Percentiles rank a stretch among this genome's conserved stretches.
Evolutionary conservation across 2,329 filamentous ascomycete genomes (phyloP).

Genomic region (Aspergillus pseudonomiae): DNA sequence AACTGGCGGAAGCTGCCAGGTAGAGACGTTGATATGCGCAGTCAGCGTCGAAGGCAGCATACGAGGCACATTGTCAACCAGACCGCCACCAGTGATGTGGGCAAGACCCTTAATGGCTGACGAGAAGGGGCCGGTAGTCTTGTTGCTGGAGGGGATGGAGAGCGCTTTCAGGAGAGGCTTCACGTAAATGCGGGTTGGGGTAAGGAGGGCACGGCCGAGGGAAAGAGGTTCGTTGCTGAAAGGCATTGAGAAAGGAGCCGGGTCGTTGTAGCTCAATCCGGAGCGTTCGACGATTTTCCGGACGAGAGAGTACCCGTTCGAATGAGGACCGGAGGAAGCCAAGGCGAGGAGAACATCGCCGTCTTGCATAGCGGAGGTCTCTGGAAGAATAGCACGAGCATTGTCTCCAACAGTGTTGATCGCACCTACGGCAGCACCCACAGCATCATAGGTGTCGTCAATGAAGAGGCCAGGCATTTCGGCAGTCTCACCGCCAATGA

Average conservation of each 20-base stretch:
- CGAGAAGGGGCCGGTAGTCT: conserved; percentile 45
- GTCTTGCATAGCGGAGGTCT: conserved; percentile 71
- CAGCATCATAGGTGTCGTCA: conserved; percentile 87
- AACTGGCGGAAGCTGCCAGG: conserved; percentile 76
- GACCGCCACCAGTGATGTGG: conserved; percentile 93
- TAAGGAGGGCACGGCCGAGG: conserved; percentile 77
- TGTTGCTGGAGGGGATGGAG: conserved; percentile 27
- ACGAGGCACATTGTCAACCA: conserved; percentile 90
- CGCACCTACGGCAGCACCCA: conserved; percentile 85
- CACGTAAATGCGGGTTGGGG: conserved; percentile 93
- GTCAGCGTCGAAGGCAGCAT: conserved; percentile 81
- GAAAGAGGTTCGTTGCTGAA: conserved; percentile 65
- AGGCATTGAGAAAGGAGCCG: conserved; percentile 72
- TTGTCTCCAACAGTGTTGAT: conserved; percentile 60
- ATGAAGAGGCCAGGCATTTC: conserved; percentile 98
- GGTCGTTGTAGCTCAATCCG: conserved; percentile 70
- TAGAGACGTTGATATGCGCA: conserved; percentile 75
- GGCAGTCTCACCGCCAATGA: conserved; percentile 96
- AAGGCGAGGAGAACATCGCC: conserved; percentile 88
- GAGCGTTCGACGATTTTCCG: conserved; percentile 80
- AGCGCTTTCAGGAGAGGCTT: conserved; percentile 73
- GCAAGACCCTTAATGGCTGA: conserved; percentile 83
- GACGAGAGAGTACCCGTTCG: conserved; percentile 96
- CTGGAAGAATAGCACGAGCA: conserved; percentile 70
- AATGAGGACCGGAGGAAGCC: conserved; percentile 84